Percentiles rank a stretch among this genome's conserved stretches.
Evolutionary conservation across 495 filamentous ascomycete species (phyloP).

Genomic region (Talaromyces proteolyticus): DNA sequence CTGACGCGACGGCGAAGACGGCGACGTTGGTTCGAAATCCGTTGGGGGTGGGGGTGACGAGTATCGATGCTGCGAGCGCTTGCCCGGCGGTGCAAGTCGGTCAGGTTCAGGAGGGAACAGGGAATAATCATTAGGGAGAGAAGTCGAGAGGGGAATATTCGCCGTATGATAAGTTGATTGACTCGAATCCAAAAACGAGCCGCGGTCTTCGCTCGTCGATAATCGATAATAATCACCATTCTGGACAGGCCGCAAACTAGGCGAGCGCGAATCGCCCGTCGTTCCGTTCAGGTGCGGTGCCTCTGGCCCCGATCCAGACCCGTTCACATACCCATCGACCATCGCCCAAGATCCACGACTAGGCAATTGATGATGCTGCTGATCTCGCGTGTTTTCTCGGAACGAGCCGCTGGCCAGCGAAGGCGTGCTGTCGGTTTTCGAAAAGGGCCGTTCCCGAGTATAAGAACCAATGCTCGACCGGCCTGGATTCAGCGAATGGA

Average conservation of each 20-base stretch:
- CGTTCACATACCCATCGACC: constrained; percentile 15
- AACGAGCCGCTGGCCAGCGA: constrained; percentile 42
- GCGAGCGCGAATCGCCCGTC: constrained; percentile 16
- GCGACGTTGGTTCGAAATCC: constrained; percentile 31
- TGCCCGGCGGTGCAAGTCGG: constrained; percentile 31
- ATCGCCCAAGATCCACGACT: constrained; percentile 3
- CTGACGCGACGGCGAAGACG: constrained; percentile 39
- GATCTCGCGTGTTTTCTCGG: constrained; percentile 39
- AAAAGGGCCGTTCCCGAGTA: constrained; percentile 40
- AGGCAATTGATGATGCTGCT: constrained; percentile 8
- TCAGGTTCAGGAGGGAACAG: constrained; percentile 34
- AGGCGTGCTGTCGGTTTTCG: constrained; percentile 47
- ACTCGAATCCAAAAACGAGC: constrained; percentile 22
- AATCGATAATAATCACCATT: constrained; percentile 35
- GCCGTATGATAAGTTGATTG: constrained; percentile 27
- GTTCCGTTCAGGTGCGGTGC: constrained; percentile 30
- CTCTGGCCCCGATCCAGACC: constrained; percentile 22
- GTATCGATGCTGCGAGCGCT: constrained; percentile 53
- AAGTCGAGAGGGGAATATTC: constrained; percentile 17
- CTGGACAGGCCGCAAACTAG: constrained; percentile 27
- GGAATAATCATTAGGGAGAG: constrained; percentile 27
- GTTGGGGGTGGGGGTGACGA: constrained; percentile 68
- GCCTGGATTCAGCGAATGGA: constrained; percentile 40
- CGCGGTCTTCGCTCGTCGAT: constrained; percentile 25
- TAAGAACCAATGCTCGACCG: constrained; percentile 44